Conservation (phyloP, 176 grass and related monocot species). For the Typha latifolia region DNA sequence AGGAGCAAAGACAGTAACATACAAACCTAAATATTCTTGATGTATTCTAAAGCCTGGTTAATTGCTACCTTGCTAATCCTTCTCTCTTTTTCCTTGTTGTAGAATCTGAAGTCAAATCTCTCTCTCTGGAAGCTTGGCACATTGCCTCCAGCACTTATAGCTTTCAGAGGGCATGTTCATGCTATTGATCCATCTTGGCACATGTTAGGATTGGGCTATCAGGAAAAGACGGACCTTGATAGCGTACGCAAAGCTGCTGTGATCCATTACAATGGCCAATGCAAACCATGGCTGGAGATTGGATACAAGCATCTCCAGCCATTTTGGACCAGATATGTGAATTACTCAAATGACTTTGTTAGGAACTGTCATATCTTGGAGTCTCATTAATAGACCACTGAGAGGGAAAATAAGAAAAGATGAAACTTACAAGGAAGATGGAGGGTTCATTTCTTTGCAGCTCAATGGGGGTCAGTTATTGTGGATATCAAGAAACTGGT, state of each 20-base stretch:
- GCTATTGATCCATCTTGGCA: conserved; percentile 84
- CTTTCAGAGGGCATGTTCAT: conserved; percentile 85
- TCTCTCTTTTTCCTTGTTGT: conserved; percentile 9
- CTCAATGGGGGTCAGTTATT: background rate
- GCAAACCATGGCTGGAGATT: conserved; percentile 94
- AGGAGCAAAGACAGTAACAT: too few relatives aligned
- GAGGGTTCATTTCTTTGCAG: conserved; percentile 56
- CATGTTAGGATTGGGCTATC: conserved; percentile 88
- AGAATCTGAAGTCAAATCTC: conserved; percentile 95
- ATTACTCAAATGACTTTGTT: conserved; percentile 86
- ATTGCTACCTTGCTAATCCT: conserved; percentile 1
- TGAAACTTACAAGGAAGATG: conserved; percentile 17
- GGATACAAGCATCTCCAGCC: conserved; percentile 80
- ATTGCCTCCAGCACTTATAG: conserved; percentile 87
- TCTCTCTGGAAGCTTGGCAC: conserved; percentile 97
- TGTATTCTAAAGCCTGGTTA: too few relatives aligned
- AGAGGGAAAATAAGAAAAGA: conserved; percentile 29
- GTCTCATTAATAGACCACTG: conserved; percentile 50
- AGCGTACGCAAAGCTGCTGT: conserved; percentile 70
- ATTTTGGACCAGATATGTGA: conserved; percentile 91
- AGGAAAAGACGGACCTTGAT: conserved; percentile 77
- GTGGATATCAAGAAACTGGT: background rate
- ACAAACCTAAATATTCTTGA: too few relatives aligned
- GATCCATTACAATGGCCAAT: conserved; percentile 92
- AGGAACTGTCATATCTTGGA: conserved; percentile 92